Conservation (phyloP, 441 rosid species). For the Mallotus repandus region DNA sequence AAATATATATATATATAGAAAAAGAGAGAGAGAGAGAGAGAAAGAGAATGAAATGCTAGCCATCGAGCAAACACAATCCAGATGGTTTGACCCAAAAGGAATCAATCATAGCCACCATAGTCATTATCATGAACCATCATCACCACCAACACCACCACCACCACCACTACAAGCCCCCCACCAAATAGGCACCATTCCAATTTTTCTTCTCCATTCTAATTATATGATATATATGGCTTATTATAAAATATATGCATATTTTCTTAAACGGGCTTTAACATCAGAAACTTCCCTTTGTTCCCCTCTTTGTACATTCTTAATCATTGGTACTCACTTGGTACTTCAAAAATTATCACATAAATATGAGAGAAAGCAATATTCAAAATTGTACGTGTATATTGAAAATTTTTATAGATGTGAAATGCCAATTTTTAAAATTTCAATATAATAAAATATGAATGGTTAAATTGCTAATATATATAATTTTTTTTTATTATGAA, state of each 20-base stretch:
- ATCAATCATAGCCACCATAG: constrained; percentile 22
- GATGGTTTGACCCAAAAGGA: constrained; percentile 23
- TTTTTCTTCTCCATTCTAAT: background rate
- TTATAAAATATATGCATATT: background rate
- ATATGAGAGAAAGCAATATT: too few relatives aligned
- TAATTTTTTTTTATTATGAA: too few relatives aligned
- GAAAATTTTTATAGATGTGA: too few relatives aligned
- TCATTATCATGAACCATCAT: constrained; percentile 24
- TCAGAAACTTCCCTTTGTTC: background rate
- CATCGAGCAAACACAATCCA: constrained; percentile 36
- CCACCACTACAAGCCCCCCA: constrained; percentile 19
- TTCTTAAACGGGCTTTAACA: background rate
- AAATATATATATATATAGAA: too few relatives aligned
- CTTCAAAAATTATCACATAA: too few relatives aligned
- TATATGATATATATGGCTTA: background rate
- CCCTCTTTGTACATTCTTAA: too few relatives aligned
- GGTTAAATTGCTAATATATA: too few relatives aligned
- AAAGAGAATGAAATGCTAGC: constrained; percentile 24
- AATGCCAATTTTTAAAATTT: too few relatives aligned
- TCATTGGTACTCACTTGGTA: too few relatives aligned
- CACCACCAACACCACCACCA: constrained; percentile 15
- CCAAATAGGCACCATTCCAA: background rate
- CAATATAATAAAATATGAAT: too few relatives aligned
- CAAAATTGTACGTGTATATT: too few relatives aligned
- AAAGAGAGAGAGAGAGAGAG: background rate